A percentile compares a stretch with the other conserved stretches of the same genome.
Conservation (phyloP, 257 asterid genomes). For the Fraxinus cuspidata region DNA sequence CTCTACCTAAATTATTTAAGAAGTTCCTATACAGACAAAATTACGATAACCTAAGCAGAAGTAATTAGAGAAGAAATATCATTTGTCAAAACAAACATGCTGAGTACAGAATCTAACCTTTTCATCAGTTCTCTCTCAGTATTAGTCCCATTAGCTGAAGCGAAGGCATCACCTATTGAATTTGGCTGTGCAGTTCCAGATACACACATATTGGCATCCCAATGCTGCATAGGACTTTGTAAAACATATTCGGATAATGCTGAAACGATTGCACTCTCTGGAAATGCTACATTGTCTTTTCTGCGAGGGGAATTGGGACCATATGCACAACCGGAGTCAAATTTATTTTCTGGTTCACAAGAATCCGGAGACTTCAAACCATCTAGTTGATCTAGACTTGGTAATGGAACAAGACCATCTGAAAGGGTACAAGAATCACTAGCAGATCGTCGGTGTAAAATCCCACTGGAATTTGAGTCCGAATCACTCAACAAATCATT, state of each 20-base stretch:
- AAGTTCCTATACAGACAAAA: background rate
- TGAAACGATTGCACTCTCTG: conserved; percentile 56
- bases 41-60: conserved; percentile 17
- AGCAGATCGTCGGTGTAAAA: conserved; percentile 51
- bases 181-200: conserved; percentile 43
- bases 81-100: conserved; percentile 20
- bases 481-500: conserved; percentile 66
- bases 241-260: conserved; percentile 58
- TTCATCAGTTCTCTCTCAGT: conserved; percentile 44
- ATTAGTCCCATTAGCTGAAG: conserved; percentile 40
- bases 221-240: conserved; percentile 52
- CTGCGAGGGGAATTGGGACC: conserved; percentile 92
- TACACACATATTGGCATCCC: conserved; percentile 35
- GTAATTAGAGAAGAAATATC: background rate
- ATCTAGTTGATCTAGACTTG: conserved; percentile 35
- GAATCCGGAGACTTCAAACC: conserved; percentile 39
- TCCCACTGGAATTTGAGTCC: conserved; percentile 40
- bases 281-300: conserved; percentile 49
- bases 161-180: conserved; percentile 29
- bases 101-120: conserved; percentile 48
- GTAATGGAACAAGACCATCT: conserved; percentile 39
- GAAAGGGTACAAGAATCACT: conserved; percentile 57
- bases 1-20: background rate
- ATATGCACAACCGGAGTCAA: conserved; percentile 57
- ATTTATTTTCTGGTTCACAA: conserved; percentile 43